Percentiles rank a stretch among this genome's conserved stretches.
phyloP scores from a whole-genome alignment of 2,329 filamentous ascomycete species.

The Colletotrichum sansevieriae region DNA sequence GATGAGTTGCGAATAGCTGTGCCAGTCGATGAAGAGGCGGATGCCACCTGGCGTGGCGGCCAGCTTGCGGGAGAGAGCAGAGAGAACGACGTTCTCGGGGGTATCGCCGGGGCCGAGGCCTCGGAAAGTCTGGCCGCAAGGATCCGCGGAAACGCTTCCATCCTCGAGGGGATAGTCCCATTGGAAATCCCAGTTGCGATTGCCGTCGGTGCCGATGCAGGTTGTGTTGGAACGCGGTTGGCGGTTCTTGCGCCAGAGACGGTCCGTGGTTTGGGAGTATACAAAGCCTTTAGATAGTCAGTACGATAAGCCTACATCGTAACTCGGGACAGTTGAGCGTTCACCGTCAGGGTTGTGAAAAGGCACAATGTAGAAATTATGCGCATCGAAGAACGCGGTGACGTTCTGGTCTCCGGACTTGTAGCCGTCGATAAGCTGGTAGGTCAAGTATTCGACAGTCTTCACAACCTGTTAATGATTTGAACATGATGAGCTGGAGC shows the following conservation, averaged over 20 bases:
- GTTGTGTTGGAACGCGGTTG: conserved; percentile 54
- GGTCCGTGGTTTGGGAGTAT: conserved; percentile 63
- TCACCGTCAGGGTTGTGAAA: conserved; percentile 66
- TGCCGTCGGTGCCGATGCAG: conserved; percentile 65
- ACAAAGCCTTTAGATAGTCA: conserved; percentile 56
- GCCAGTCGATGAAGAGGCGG: conserved; percentile 70
- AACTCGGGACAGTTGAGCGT: conserved; percentile 15
- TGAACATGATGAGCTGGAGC: not conserved
- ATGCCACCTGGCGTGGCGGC: conserved; percentile 57
- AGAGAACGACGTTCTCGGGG: conserved; percentile 62
- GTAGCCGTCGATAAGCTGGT: conserved; percentile 59
- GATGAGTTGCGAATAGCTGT: conserved; percentile 68
- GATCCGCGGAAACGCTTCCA: conserved; percentile 58
- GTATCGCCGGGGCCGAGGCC: conserved; percentile 57
- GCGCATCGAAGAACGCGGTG: conserved; percentile 63
- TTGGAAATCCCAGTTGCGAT: conserved; percentile 64
- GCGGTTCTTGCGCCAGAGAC: conserved; percentile 68
- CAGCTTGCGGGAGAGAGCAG: conserved; percentile 59
- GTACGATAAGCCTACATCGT: conserved; percentile 28
- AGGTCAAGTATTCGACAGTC: conserved; percentile 47
- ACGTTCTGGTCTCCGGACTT: conserved; percentile 51
- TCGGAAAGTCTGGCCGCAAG: conserved; percentile 60
- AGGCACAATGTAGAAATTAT: conserved; percentile 70
- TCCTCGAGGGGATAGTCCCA: conserved; percentile 52
- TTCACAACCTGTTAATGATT: conserved; percentile 36